Base-by-base conservation (phyloP, 1,284 basidiomycete species). In the Pisolithus thermaeus region DNA sequence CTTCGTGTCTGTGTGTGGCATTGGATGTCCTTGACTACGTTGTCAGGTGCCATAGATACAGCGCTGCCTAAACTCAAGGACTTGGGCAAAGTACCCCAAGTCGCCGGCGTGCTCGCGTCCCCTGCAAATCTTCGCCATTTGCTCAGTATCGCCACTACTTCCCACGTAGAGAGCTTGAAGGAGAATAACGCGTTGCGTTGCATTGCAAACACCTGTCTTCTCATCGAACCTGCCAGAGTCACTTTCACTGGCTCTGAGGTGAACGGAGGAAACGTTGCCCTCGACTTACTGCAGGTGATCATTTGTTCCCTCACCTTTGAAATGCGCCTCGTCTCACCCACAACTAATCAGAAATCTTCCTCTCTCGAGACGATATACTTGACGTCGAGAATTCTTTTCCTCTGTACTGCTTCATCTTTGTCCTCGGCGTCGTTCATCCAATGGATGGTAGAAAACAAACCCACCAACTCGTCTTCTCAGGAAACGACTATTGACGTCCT, bases 51-150 rank as follows among this genome's bases (percentile, higher is more conserved):
- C 40, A 16, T 53, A 81, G 88, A 89, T 64, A 76, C 71, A 27
- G 89, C 87, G 16, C 71, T 94, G 2, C 71, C 80, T 32, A 82
- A 87, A 0, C 64, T 93, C 55, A 93, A 94, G 69, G 80, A 77
- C 2, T 74, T 94, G 2, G 88, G 87, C 20, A 83, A 86, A 60
- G 79, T 84, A 51, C 81, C 80, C 0, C 71, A 80, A 5, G 88
- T 86, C 12, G 90, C 91, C 8, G 70, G 75, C 50, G 71, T 82
- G 40, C 74, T 94, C 23, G 77, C 81, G 9, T 73, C 70, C 2
- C 58, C 76, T 4, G 58, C 70, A 16, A 84, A 81, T 60, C 71
- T 87, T 50, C 76, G 74, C 5, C 68, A 71, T 22, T 69, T 87
- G 23, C 70, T 87, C 37, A 59, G 65, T 4, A 58, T 85, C n/a